Percentiles rank a stretch among this genome's conserved stretches.
phyloP scores from a whole-genome alignment of 306 rosid genomes.

The Prunus armeniaca region DNA sequence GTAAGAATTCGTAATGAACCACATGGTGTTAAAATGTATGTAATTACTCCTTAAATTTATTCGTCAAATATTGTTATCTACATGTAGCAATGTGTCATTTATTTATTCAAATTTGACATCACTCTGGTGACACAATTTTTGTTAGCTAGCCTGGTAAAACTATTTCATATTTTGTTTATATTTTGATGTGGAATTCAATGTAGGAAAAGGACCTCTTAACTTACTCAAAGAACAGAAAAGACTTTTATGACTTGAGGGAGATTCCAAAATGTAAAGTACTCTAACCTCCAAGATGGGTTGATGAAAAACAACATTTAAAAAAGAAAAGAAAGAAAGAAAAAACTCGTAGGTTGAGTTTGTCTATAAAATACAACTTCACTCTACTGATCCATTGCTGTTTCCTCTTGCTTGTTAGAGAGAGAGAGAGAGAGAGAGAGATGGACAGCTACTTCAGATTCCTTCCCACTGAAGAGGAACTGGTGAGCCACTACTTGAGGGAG shows the following conservation, averaged over 20 bases:
- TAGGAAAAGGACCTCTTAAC: neutral
- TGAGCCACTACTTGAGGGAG: slow-evolving; percentile 35
- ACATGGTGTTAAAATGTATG: too few species aligned
- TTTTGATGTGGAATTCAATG: too few species aligned
- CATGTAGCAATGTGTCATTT: too few species aligned
- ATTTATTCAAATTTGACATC: too few species aligned
- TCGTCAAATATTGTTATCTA: too few species aligned
- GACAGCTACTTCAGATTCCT: slow-evolving; percentile 47
- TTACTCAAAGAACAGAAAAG: neutral
- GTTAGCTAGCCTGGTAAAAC: too few species aligned
- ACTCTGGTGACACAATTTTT: too few species aligned
- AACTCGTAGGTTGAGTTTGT: neutral
- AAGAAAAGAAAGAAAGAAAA: too few species aligned
- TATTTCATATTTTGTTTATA: too few species aligned
- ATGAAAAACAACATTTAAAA: neutral
- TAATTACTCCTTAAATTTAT: too few species aligned
- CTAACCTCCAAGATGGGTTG: neutral
- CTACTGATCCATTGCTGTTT: neutral
- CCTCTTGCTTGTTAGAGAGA: too few species aligned
- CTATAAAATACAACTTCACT: neutral
- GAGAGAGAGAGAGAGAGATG: neutral
- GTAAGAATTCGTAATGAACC: too few species aligned
- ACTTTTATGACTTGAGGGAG: neutral
- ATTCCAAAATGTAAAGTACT: neutral
- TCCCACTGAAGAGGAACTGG: slow-evolving; percentile 68